Percentiles rank a stretch among this genome's conserved stretches.
Conservation (phyloP, 2,329 filamentous ascomycete genomes). For the Phialemoniopsis sp. region DNA sequence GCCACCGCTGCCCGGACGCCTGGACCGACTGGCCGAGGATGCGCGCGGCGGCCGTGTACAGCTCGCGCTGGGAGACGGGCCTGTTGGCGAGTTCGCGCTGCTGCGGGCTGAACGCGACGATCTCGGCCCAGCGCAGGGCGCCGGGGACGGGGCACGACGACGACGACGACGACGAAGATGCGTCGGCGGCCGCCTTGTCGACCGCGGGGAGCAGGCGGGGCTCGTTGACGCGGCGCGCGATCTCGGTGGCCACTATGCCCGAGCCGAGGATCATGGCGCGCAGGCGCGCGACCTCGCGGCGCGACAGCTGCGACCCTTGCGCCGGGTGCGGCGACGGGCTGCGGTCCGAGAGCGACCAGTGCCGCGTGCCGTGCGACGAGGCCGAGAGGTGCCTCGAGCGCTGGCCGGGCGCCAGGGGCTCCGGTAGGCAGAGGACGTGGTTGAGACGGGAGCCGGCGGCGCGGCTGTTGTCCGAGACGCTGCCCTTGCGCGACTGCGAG, state of each 20-base stretch:
- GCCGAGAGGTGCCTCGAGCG: constrained; percentile 11
- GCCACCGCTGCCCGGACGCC: constrained; percentile 50
- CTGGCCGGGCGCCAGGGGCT: constrained; percentile 14
- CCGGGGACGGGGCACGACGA: constrained; percentile 2
- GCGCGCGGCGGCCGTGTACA: constrained; percentile 49
- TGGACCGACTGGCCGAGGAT: constrained; percentile 43
- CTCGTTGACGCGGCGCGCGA: constrained; percentile 61
- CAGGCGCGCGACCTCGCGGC: constrained; percentile 76
- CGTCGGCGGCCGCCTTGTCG: constrained; percentile 12
- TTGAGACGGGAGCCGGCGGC: constrained; percentile 29
- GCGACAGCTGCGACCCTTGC: constrained; percentile 36
- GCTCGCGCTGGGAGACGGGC: constrained; percentile 33
- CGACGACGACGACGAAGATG: not conserved
- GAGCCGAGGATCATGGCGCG: constrained; percentile 74
- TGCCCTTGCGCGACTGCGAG: constrained; percentile 27
- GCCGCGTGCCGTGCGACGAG: constrained; percentile 21
- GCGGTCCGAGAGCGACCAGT: constrained; percentile 49
- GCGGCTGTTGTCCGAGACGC: constrained; percentile 15
- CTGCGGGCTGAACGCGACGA: constrained; percentile 35
- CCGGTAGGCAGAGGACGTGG: constrained; percentile 18
- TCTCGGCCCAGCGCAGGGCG: constrained; percentile 33
- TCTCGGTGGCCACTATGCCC: constrained; percentile 85
- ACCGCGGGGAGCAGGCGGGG: constrained; percentile 27
- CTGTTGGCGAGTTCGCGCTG: constrained; percentile 20
- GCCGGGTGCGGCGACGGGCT: constrained; percentile 17